Conservation (phyloP, 2,329 filamentous ascomycete species). For the Aureobasidium sp. region DNA sequence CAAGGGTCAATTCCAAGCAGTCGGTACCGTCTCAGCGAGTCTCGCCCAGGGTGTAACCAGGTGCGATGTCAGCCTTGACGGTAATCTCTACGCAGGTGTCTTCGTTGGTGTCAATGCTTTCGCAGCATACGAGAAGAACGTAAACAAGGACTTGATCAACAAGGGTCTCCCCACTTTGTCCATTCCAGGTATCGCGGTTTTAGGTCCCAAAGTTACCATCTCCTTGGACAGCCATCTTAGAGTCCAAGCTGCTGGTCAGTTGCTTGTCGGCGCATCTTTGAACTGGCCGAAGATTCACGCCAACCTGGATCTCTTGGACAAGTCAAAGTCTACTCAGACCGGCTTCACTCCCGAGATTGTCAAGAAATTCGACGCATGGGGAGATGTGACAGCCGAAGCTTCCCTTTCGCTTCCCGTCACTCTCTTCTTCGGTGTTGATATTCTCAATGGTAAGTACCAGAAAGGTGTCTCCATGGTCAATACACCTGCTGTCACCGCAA, state of each 20-base stretch:
- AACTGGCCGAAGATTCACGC: slow-evolving; percentile 11
- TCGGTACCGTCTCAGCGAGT: slow-evolving; percentile 12
- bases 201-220: slow-evolving; percentile 12
- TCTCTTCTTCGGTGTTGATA: slow-evolving; percentile 11
- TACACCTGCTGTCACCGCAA: slow-evolving; percentile 10
- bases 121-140: slow-evolving; percentile 10
- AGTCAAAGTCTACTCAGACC: background rate
- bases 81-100: slow-evolving; percentile 12
- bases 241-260: slow-evolving; percentile 11
- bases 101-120: slow-evolving; percentile 15
- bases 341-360: slow-evolving; percentile 12
- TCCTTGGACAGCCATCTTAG: slow-evolving; percentile 3
- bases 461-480: slow-evolving; percentile 12
- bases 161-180: slow-evolving; percentile 12
- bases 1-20: slow-evolving; percentile 9
- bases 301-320: slow-evolving; percentile 11
- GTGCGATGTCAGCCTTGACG: slow-evolving; percentile 10
- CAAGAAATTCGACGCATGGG: slow-evolving; percentile 14
- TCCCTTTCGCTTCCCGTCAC: slow-evolving; percentile 10
- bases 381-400: slow-evolving; percentile 9
- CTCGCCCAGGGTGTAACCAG: slow-evolving; percentile 11
- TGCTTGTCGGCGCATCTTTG: slow-evolving; percentile 11
- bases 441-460: slow-evolving; percentile 10
- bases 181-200: slow-evolving; percentile 12
- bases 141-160: slow-evolving; percentile 12